Base-by-base conservation (phyloP, 2,329 filamentous ascomycete species). In the Nemania bipapillata region DNA sequence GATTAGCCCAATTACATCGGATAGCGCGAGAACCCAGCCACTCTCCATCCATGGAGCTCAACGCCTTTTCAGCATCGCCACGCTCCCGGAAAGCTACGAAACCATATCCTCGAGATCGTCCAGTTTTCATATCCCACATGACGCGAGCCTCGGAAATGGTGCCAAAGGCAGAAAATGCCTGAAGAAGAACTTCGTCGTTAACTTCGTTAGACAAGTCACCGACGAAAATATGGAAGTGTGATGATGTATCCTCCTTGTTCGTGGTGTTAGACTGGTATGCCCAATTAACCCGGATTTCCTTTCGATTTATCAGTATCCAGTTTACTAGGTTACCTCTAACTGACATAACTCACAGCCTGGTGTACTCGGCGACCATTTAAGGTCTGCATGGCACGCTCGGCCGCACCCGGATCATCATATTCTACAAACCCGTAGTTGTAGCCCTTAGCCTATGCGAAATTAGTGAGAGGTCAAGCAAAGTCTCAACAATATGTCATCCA, bases 51-150 rank as follows among this genome's bases (percentile, higher is more conserved):
- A 99, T 99, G 71, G 94, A 94, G 83, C 91, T 97, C 77, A 99
- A 83, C 1, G 96, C 95, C 83, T 97, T 97, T 81, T 99, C 96
- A 30, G 96, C 96, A 77, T 99, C 96, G 40, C 88, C 84, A 72
- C 95, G 93, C 72, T 99, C 96, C 71, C 95, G 92, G 87, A 97
- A 99, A 57, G 96, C 96, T 74, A 98, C 75, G 79, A 99, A 99
- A 12, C 96, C 96, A 78, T 99, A 99, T 69, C 96, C 96, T 79
- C 96, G 92, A 74, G 96, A 98, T 72, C 96, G 91, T 74, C 96
- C 96, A 40, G 96, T 99, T 87, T 99, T 99, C 96, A 99, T 99
- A 81, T 99, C 96, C 96, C 96, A 99, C 96, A 99, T 99, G 72
- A 99, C 96, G 77, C 96, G 94, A 68, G 96, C 96, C 82, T 99